Conservation (phyloP, 768 basidiomycete genomes). For the Fomitopsis serialis region DNA sequence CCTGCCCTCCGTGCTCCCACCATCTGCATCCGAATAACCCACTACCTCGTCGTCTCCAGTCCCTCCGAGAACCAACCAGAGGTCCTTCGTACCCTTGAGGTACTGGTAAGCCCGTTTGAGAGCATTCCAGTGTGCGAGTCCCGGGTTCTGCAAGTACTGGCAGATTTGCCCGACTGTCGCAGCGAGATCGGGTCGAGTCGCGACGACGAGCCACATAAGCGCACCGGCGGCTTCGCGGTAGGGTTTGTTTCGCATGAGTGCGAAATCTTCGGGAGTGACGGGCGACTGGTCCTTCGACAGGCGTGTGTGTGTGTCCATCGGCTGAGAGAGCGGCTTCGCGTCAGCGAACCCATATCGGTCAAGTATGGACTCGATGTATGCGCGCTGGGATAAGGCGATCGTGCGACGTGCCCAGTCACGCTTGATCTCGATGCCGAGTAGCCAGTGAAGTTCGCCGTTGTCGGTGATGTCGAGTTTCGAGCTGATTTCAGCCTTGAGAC, state of each 20-base stretch:
- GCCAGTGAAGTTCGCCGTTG: conserved; percentile 12
- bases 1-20: too few relatives aligned
- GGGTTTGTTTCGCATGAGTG: conserved; percentile 8
- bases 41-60: too few relatives aligned
- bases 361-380: conserved; percentile 27
- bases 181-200: conserved; percentile 31
- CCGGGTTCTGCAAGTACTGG: conserved; percentile 17
- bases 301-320: conserved; percentile 6
- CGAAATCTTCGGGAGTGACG: neutral
- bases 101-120: too few relatives aligned
- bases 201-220: conserved; percentile 17
- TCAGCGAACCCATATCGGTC: conserved; percentile 21
- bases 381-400: conserved; percentile 25
- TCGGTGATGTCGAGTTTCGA: conserved; percentile 8
- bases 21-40: too few relatives aligned
- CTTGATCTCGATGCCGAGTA: conserved; percentile 15
- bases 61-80: too few relatives aligned
- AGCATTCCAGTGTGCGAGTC: too few relatives aligned
- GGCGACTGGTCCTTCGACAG: conserved; percentile 2
- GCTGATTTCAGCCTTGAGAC: neutral
- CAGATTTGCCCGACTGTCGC: conserved; percentile 19
- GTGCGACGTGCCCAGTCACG: conserved; percentile 12
- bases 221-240: conserved; percentile 16
- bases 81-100: too few relatives aligned
- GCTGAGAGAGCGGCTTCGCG: conserved; percentile 18